Conservation (phyloP, 2,329 filamentous ascomycete genomes). For the Aspergillus tanneri region DNA sequence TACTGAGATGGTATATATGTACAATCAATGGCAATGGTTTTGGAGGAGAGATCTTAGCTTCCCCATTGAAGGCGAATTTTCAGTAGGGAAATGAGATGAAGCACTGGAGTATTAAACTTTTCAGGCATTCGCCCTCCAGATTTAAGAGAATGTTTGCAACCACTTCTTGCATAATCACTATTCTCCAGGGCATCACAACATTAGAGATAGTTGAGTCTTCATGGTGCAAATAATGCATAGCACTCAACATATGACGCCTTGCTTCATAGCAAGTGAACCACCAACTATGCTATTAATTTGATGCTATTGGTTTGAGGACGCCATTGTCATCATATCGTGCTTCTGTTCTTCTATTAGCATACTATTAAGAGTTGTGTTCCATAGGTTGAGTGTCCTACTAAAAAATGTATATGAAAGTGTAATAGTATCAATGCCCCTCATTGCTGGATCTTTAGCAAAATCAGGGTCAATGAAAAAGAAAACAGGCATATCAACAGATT, state of each 20-base stretch:
- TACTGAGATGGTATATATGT: conserved; percentile 1
- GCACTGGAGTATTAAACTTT: not conserved
- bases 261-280: no score
- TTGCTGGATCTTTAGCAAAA: conserved; percentile 84
- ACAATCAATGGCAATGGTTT: not conserved
- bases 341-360: conserved; percentile 56
- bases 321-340: conserved; percentile 83
- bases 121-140: not conserved
- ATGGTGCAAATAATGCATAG: no score
- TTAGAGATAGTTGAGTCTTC: no score
- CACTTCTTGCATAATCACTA: not conserved
- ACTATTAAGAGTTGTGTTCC: not conserved
- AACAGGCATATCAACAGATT: conserved; percentile 98
- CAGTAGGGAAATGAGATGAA: not conserved
- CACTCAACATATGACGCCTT: no score
- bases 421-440: conserved; percentile 92
- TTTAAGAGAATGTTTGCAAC: not conserved
- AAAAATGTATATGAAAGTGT: conserved; percentile 98
- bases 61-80: not conserved
- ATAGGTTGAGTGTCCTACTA: conserved; percentile 60
- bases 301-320: conserved; percentile 59
- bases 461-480: conserved; percentile 99
- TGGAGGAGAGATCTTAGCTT: conserved; percentile 10
- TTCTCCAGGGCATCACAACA: no score
- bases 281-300: conserved; percentile 1